A percentile compares a stretch with the other conserved stretches of the same genome.
Conservation (phyloP, 2,329 filamentous ascomycete genomes). For the Microsporum canis region DNA sequence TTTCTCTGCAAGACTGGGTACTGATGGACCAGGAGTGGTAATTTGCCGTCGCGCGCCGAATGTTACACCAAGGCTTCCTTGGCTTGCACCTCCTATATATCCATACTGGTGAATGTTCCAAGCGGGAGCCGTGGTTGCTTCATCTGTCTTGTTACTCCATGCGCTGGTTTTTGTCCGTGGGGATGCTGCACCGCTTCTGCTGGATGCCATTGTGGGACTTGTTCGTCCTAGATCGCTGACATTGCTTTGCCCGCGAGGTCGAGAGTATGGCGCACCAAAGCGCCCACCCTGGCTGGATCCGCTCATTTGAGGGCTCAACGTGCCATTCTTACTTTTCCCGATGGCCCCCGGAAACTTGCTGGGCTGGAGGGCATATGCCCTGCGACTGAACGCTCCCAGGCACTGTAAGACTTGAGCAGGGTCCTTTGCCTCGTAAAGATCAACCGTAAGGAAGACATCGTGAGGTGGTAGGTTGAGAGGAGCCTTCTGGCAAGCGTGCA, state of each 20-base stretch:
- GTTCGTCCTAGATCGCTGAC: conserved; percentile 43
- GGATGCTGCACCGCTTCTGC: conserved; percentile 32
- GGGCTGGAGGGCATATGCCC: conserved; percentile 65
- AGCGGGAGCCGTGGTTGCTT: conserved; percentile 69
- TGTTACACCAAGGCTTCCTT: conserved; percentile 85
- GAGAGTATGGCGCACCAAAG: conserved; percentile 31
- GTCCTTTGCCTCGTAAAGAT: conserved; percentile 90
- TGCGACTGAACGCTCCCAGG: conserved; percentile 78
- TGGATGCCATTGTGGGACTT: conserved; percentile 52
- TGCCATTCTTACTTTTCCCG: conserved; percentile 52
- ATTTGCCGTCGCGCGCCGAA: conserved; percentile 91
- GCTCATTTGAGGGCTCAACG: conserved; percentile 56
- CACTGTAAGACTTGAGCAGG: conserved; percentile 93
- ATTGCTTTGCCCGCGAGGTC: conserved; percentile 44
- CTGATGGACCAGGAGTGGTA: conserved; percentile 64
- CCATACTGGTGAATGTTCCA: conserved; percentile 99
- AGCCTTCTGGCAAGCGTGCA: conserved; percentile 71
- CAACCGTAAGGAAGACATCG: conserved; percentile 93
- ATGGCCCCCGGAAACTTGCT: conserved; percentile 62
- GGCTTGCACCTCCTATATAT: conserved; percentile 94
- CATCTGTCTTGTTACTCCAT: conserved; percentile 80
- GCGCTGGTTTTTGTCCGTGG: conserved; percentile 50
- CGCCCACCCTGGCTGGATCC: conserved; percentile 45
- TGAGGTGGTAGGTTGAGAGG: conserved; percentile 83
- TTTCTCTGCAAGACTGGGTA: conserved; percentile 76